Conservation (phyloP, 2,329 filamentous ascomycete species). For the Fusarium marasasianum region DNA sequence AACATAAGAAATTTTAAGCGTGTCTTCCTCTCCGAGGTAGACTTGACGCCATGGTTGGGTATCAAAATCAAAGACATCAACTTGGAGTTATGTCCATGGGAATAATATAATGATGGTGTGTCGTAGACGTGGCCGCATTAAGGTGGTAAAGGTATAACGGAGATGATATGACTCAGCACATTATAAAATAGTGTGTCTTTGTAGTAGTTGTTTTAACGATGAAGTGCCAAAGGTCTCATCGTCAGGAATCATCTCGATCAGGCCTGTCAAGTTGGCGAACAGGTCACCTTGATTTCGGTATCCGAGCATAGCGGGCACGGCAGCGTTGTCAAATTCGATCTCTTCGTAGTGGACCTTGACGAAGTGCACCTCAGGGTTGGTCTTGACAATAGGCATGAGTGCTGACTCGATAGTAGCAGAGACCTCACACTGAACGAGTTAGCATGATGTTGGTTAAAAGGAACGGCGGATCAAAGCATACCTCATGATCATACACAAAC, state of each 20-base stretch:
- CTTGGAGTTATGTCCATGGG: constrained; percentile 5
- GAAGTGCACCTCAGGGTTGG: constrained; percentile 80
- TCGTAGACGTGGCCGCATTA: constrained; percentile 44
- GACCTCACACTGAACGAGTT: constrained; percentile 72
- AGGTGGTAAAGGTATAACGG: constrained; percentile 14
- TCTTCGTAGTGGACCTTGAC: constrained; percentile 91
- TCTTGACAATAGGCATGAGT: constrained; percentile 76
- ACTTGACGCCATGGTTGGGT: constrained; percentile 30
- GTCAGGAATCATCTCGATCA: constrained; percentile 85
- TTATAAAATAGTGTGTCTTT: constrained; percentile 63
- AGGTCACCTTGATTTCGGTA: constrained; percentile 90
- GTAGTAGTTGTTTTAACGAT: constrained; percentile 62
- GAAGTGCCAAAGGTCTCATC: constrained; percentile 67
- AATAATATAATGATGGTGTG: constrained; percentile 20
- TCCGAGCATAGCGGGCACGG: constrained; percentile 86
- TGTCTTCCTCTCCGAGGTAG: constrained; percentile 21
- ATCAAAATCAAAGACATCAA: constrained; percentile 39
- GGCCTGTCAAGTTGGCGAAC: constrained; percentile 87
- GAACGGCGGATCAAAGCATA: constrained; percentile 57
- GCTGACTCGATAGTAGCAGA: constrained; percentile 82
- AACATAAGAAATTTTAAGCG: constrained; percentile 24
- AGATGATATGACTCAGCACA: constrained; percentile 13
- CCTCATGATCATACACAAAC: constrained; percentile 89
- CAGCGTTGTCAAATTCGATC: constrained; percentile 91
- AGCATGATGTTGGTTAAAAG: constrained; percentile 14